phyloP scores from a whole-genome alignment of 495 filamentous ascomycete genomes.

The Neurospora tetrasperma region DNA sequence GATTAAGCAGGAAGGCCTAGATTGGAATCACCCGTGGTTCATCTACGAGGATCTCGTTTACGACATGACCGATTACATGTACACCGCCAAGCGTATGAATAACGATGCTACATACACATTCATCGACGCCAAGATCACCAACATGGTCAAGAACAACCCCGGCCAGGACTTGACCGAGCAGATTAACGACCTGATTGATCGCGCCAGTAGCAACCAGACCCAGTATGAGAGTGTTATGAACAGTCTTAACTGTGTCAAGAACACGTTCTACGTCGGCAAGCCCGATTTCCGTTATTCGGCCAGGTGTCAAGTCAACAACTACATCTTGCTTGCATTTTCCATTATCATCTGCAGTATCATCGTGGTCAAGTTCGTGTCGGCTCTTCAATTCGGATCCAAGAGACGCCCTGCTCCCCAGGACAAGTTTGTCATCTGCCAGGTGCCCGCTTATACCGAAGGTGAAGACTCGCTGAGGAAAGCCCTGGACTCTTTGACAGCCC shows the following conservation, averaged over 20 bases:
- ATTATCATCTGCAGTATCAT: constrained; percentile 73
- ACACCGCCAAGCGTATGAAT: constrained; percentile 49
- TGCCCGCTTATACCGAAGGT: constrained; percentile 95
- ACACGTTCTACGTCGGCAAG: constrained; percentile 72
- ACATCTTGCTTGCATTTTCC: constrained; percentile 78
- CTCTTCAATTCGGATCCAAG: constrained; percentile 88
- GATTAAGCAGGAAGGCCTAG: constrained; percentile 54
- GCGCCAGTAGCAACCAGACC: constrained; percentile 28
- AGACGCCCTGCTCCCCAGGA: constrained; percentile 83
- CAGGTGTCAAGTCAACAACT: constrained; percentile 82
- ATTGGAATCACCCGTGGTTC: constrained; percentile 65
- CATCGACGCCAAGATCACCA: constrained; percentile 52
- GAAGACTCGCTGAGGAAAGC: constrained; percentile 89
- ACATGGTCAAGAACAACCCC: constrained; percentile 60
- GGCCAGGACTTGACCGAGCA: constrained; percentile 64
- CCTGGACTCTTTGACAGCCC: constrained; percentile 83
- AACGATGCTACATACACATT: constrained; percentile 47
- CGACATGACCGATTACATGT: constrained; percentile 85
- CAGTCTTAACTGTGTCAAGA: constrained; percentile 67
- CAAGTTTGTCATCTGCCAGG: constrained; percentile 97
- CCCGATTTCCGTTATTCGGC: constrained; percentile 72
- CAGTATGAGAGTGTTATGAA: constrained; percentile 35
- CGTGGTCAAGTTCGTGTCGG: constrained; percentile 81
- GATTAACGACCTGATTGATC: constrained; percentile 40
- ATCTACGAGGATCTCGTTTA: constrained; percentile 66